Percentiles rank a stretch among this genome's conserved stretches.
phyloP scores from a whole-genome alignment of 352 stramenopile species.

The Pythium rishiriense region DNA sequence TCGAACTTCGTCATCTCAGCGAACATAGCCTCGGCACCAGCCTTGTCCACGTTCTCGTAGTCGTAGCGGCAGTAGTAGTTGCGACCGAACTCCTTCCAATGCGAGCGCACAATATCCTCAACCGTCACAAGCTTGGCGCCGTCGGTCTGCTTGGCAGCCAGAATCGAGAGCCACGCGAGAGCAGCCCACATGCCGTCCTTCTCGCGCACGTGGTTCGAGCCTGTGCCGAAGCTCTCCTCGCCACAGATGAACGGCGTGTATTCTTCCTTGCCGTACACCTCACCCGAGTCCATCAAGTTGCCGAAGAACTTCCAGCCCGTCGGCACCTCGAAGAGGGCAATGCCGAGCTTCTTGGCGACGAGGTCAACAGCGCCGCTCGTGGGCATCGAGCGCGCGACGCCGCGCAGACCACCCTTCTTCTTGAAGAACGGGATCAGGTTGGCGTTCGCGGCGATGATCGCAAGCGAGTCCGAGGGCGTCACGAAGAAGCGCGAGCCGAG shows the following conservation, averaged over 20 bases:
- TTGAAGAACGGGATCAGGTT: slow-evolving; percentile 97
- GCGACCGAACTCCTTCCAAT: slow-evolving; percentile 97
- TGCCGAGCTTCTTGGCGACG: slow-evolving; percentile 94
- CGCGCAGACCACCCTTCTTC: slow-evolving; percentile 88
- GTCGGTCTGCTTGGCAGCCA: slow-evolving; percentile 89
- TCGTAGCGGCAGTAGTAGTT: slow-evolving; percentile 99
- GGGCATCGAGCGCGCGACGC: slow-evolving; percentile 98
- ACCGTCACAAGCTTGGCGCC: slow-evolving; percentile 92
- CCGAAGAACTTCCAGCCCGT: slow-evolving; percentile 99
- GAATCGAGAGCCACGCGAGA: slow-evolving; percentile 98
- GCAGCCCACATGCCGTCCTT: slow-evolving; percentile 99
- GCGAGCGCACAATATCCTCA: slow-evolving; percentile 94
- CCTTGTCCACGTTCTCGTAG: slow-evolving; percentile 98
- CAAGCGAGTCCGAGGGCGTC: slow-evolving; percentile 98
- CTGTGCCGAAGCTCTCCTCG: slow-evolving; percentile 98
- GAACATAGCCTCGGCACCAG: slow-evolving; percentile 74
- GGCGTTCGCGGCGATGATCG: slow-evolving; percentile 98
- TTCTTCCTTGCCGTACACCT: slow-evolving; percentile 95
- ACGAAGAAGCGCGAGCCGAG: slow-evolving; percentile 98
- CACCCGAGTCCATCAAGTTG: slow-evolving; percentile 99
- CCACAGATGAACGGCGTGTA: slow-evolving; percentile 99
- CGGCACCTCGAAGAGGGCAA: slow-evolving; percentile 97
- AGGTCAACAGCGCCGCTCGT: slow-evolving; percentile 97
- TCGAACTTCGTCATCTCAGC: slow-evolving; percentile 74
- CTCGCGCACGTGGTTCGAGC: slow-evolving; percentile 98